These are phyloP conservation scores for Tilletia caries DNA, from an alignment of 1,284 basidiomycete species.

Conservation along the genomic window DNA sequence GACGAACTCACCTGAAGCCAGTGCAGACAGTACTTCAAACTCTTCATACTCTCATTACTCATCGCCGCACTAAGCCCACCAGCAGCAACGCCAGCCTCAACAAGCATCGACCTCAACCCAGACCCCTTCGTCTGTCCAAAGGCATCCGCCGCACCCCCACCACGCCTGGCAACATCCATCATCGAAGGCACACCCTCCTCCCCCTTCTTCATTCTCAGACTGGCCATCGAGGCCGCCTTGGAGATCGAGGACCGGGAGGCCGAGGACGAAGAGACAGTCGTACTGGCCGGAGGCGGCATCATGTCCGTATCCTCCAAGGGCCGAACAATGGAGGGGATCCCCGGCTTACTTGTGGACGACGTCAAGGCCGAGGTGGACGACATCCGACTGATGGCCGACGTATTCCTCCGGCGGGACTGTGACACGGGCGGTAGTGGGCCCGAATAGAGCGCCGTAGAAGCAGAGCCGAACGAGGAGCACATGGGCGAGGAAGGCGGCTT, in stretches of 20 bases:
- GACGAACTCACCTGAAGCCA: slow-evolving; percentile 68
- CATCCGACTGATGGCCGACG: too few relatives aligned
- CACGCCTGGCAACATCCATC: not conserved
- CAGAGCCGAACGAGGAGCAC: slow-evolving; percentile 10
- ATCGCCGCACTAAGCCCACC: slow-evolving; percentile 76
- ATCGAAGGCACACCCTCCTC: not conserved
- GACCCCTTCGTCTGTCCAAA: not conserved
- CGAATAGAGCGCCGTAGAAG: slow-evolving; percentile 1
- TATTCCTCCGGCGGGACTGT: too few relatives aligned
- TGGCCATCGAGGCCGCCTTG: not conserved
- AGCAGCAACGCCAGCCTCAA: slow-evolving; percentile 69
- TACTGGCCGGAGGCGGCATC: slow-evolving; percentile 4
- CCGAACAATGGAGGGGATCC: not conserved
- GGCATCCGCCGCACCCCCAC: not conserved
- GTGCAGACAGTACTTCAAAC: slow-evolving; percentile 77
- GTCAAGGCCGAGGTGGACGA: not conserved
- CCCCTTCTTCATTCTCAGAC: not conserved
- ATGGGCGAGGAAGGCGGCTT: not conserved
- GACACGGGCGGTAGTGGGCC: not conserved
- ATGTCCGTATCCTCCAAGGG: slow-evolving; percentile 4
- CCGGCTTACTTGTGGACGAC: too few relatives aligned
- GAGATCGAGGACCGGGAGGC: slow-evolving; percentile 4
- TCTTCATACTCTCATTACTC: slow-evolving; percentile 83
- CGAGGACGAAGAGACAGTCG: not conserved
- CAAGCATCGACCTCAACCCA: slow-evolving; percentile 59